Percentiles rank a stretch among this genome's conserved stretches.
Conservation (phyloP, 164 flowering plant species). For the Dillenia turbinata region DNA sequence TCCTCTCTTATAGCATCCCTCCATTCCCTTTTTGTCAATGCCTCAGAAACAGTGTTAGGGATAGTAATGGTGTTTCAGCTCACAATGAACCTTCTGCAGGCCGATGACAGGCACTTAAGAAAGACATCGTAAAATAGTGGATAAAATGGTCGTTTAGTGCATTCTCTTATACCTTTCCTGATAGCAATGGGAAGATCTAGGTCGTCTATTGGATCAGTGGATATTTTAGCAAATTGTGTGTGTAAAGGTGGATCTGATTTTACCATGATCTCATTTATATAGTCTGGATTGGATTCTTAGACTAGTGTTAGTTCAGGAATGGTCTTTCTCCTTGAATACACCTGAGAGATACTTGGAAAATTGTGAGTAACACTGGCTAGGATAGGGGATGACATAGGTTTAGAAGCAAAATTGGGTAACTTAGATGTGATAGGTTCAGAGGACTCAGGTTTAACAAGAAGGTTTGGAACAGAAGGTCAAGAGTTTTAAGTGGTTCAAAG, state of each 20-base stretch:
- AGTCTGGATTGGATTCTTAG: neutral
- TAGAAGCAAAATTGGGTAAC: neutral
- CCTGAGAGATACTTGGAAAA: neutral
- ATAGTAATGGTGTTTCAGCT: too few relatives aligned
- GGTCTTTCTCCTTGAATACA: neutral
- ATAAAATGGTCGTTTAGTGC: neutral
- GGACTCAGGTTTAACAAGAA: neutral
- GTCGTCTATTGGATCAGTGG: neutral
- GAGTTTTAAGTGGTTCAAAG: neutral
- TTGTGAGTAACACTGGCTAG: neutral
- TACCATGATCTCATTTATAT: neutral
- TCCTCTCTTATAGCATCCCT: too few relatives aligned
- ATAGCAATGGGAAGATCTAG: neutral
- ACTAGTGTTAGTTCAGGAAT: neutral
- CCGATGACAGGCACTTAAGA: too few relatives aligned
- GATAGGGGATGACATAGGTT: neutral
- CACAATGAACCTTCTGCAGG: too few relatives aligned
- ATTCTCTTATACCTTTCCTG: neutral
- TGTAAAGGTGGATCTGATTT: too few relatives aligned
- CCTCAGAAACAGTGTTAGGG: too few relatives aligned
- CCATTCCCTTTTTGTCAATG: too few relatives aligned
- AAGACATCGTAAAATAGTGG: too few relatives aligned
- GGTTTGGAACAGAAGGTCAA: neutral
- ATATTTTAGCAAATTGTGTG: neutral
- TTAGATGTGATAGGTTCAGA: neutral